Percentiles rank a stretch among this genome's conserved stretches.
These are phyloP conservation scores for Boletellus deceptivus DNA, from an alignment of 1,284 basidiomycete species.

Conservation along the genomic window DNA sequence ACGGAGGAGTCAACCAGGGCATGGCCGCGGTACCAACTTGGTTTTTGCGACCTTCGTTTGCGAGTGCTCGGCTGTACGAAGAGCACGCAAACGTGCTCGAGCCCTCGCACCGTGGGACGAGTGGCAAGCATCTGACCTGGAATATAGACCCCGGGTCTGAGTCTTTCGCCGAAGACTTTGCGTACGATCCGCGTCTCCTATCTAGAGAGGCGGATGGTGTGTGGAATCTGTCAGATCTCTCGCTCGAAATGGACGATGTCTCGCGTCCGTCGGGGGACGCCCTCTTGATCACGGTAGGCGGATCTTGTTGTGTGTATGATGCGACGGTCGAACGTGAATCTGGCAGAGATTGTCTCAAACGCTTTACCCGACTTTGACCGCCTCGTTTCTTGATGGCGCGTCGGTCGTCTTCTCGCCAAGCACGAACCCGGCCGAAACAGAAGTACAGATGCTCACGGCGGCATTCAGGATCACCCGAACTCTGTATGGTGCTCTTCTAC, in stretches of 20 bases:
- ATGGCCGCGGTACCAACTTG: slow-evolving; percentile 40
- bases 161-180: slow-evolving; percentile 33
- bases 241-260: slow-evolving; percentile 11
- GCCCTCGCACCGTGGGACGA: slow-evolving; percentile 10
- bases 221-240: slow-evolving; percentile 29
- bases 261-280: slow-evolving; percentile 15
- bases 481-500: slow-evolving; percentile 66
- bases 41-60: slow-evolving; percentile 55
- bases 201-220: slow-evolving; percentile 9
- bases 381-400: slow-evolving; percentile 83
- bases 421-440: slow-evolving; percentile 51
- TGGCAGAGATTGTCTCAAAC: slow-evolving; percentile 48
- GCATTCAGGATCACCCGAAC: slow-evolving; percentile 61
- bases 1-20: slow-evolving; percentile 9
- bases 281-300: slow-evolving; percentile 25
- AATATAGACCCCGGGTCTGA: slow-evolving; percentile 30
- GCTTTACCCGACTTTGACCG: slow-evolving; percentile 72
- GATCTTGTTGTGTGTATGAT: slow-evolving; percentile 17
- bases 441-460: slow-evolving; percentile 62
- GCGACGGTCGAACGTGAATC: slow-evolving; percentile 15
- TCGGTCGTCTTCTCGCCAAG: slow-evolving; percentile 75
- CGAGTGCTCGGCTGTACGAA: slow-evolving; percentile 43
- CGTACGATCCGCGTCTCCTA: slow-evolving; percentile 23
- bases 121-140: slow-evolving; percentile 33
- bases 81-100: slow-evolving; percentile 45